A percentile compares a stretch with the other conserved stretches of the same genome.
These are phyloP conservation scores for Apiotrichum montevideense DNA, from an alignment of 1,284 basidiomycete species.

Conservation along the genomic window DNA sequence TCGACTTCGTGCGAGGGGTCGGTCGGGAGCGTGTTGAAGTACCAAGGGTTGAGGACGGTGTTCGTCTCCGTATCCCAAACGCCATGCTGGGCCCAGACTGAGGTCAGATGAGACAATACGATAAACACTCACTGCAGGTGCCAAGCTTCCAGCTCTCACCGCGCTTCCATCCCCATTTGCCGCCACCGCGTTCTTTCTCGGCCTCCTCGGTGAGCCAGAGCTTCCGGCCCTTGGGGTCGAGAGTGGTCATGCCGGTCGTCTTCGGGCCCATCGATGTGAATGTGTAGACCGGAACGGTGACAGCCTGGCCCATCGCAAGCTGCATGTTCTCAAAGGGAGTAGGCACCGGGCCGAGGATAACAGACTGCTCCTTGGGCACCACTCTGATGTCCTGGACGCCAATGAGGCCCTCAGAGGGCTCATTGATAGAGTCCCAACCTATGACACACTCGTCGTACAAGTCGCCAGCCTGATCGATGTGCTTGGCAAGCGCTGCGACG, in stretches of 20 bases:
- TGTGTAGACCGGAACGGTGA: conserved; percentile 77
- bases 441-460: conserved; percentile 81
- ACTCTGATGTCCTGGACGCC: conserved; percentile 67
- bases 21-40: conserved; percentile 59
- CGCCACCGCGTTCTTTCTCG: conserved; percentile 45
- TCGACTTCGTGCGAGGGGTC: conserved; percentile 34
- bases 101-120: conserved; percentile 3
- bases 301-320: conserved; percentile 78
- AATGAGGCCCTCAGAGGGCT: conserved; percentile 82
- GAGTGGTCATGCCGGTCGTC: conserved; percentile 62
- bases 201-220: conserved; percentile 62
- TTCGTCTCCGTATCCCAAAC: conserved; percentile 77
- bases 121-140: conserved; percentile 53
- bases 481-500: conserved; percentile 65
- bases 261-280: conserved; percentile 77
- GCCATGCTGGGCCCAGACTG: conserved; percentile 83
- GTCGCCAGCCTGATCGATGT: conserved; percentile 60
- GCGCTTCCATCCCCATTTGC: conserved; percentile 74
- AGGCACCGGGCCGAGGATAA: conserved; percentile 81
- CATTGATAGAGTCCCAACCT: conserved; percentile 96
- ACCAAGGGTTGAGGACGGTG: conserved; percentile 65
- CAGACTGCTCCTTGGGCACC: conserved; percentile 61
- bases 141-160: conserved; percentile 73
- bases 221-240: conserved; percentile 74
- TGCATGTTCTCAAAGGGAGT: conserved; percentile 77